A percentile compares a stretch with the other conserved stretches of the same genome.
Conservation (phyloP, 495 filamentous ascomycete genomes). For the Pyrenula aspistea region DNA sequence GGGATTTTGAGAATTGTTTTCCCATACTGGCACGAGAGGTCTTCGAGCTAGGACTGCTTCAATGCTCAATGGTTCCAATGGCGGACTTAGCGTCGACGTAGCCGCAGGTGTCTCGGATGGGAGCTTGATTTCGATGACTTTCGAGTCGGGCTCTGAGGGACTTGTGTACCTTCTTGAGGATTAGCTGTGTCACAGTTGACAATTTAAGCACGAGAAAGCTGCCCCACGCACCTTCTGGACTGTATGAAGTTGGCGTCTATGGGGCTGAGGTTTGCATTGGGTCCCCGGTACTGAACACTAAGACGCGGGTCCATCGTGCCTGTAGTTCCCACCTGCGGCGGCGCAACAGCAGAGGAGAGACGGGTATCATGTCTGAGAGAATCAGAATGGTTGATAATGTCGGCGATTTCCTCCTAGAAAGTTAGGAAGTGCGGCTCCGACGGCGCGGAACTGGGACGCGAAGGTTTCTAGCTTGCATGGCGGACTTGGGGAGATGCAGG, state of each 20-base stretch:
- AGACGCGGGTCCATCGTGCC: neutral
- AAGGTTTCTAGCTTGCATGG: neutral
- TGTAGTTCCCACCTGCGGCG: neutral
- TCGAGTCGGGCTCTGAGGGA: neutral
- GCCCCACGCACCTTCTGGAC: neutral
- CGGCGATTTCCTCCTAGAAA: too few species aligned
- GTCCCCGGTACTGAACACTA: neutral
- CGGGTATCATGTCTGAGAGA: neutral
- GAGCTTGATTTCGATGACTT: neutral
- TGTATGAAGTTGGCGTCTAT: neutral
- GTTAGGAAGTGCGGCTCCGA: neutral
- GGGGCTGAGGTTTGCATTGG: neutral
- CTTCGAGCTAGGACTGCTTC: neutral
- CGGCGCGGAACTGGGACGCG: neutral
- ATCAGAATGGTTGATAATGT: neutral
- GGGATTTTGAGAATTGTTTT: neutral
- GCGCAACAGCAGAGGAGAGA: neutral
- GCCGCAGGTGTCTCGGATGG: neutral
- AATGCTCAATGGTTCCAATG: neutral
- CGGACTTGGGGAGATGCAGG: neutral
- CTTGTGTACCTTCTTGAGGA: neutral
- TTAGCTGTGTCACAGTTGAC: neutral
- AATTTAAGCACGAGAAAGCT: neutral
- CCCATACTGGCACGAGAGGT: neutral
- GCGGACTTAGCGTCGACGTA: neutral